phyloP scores from a whole-genome alignment of 441 rosid species.

The Populus hybrid region DNA sequence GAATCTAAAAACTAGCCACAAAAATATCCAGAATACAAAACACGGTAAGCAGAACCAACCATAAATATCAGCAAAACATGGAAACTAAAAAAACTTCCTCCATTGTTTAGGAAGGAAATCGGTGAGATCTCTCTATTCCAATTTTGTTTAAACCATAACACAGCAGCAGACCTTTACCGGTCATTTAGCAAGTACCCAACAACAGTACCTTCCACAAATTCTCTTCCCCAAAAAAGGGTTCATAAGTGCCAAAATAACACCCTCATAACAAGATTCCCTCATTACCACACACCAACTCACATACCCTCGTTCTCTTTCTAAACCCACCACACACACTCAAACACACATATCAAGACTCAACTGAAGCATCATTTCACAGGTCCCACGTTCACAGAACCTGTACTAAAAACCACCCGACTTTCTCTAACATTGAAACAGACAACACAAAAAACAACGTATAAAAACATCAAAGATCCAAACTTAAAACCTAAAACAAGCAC shows the following conservation, averaged over 20 bases:
- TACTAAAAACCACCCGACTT: conserved; percentile 6
- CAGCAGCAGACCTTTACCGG: conserved; percentile 15
- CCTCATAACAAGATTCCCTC: conserved; percentile 36
- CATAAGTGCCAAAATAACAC: conserved; percentile 32
- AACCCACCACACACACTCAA: conserved; percentile 20
- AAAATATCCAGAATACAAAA: conserved; percentile 15
- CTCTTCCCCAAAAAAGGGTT: conserved; percentile 21
- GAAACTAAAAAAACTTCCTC: conserved; percentile 11
- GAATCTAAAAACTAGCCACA: conserved; percentile 11
- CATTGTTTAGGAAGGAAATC: not conserved
- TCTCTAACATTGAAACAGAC: conserved; percentile 1
- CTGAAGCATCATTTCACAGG: conserved; percentile 36
- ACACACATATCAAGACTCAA: conserved; percentile 25
- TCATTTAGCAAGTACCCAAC: conserved; percentile 4
- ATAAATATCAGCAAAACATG: conserved; percentile 12
- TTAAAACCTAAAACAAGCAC: conserved; percentile 5
- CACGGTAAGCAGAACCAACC: not conserved
- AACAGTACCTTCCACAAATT: conserved; percentile 21
- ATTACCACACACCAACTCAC: conserved; percentile 28
- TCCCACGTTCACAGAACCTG: conserved; percentile 34
- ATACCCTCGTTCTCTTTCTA: conserved; percentile 21
- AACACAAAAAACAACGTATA: not conserved
- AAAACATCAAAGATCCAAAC: conserved; percentile 17
- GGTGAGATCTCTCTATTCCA: conserved; percentile 18
- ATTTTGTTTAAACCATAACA: conserved; percentile 17